Conservation (phyloP, 495 filamentous ascomycete species). For the Penicillium angulare region DNA sequence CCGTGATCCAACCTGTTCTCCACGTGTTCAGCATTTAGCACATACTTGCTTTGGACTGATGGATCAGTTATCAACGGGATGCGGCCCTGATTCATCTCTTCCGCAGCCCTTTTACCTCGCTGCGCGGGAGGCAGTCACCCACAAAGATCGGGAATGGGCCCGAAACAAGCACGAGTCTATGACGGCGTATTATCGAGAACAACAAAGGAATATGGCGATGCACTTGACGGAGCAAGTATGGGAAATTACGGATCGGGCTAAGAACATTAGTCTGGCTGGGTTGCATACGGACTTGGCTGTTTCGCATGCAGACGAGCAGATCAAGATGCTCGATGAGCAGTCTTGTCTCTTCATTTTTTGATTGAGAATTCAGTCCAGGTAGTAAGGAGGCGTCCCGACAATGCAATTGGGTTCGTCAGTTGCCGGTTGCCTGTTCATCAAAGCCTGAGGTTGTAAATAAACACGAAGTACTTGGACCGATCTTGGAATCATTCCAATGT, state of each 20-base stretch:
- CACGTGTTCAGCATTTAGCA: slow-evolving; percentile 24
- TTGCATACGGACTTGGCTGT: not conserved
- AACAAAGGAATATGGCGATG: slow-evolving; percentile 28
- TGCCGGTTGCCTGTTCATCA: no score
- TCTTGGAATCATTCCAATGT: no score
- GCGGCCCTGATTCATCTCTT: slow-evolving; percentile 28
- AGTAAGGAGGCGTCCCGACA: no score
- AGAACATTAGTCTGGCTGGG: not conserved
- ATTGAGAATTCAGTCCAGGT: not conserved
- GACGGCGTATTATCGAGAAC: slow-evolving; percentile 30
- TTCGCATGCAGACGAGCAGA: slow-evolving; percentile 11
- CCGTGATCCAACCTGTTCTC: slow-evolving; percentile 19
- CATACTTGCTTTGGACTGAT: slow-evolving; percentile 27
- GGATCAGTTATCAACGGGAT: slow-evolving; percentile 25
- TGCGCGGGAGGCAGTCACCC: slow-evolving; percentile 22
- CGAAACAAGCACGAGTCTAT: slow-evolving; percentile 28
- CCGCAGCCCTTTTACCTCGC: slow-evolving; percentile 29
- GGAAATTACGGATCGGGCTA: slow-evolving; percentile 18
- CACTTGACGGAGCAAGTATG: slow-evolving; percentile 23
- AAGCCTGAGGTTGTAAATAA: slow-evolving; percentile 1
- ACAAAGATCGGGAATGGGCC: slow-evolving; percentile 21
- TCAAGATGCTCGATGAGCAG: slow-evolving; percentile 17
- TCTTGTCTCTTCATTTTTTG: slow-evolving; percentile 28
- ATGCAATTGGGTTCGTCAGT: no score
- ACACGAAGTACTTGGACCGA: no score